These are phyloP conservation scores for Exophiala lecanii-corni DNA, from an alignment of 2,329 filamentous ascomycete genomes.

Conservation along the genomic window DNA sequence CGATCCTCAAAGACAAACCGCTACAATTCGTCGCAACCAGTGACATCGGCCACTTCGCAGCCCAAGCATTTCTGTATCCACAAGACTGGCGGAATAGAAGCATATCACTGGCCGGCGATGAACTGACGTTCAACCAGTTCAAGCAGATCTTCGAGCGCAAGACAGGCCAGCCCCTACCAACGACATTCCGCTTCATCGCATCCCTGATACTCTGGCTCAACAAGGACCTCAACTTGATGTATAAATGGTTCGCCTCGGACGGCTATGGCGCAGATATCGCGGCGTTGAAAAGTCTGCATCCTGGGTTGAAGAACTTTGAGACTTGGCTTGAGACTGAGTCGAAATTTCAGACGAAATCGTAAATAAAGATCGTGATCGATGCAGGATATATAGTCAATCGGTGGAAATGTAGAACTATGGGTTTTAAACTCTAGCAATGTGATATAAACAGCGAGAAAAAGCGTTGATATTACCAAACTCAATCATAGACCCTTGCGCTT, in stretches of 20 bases:
- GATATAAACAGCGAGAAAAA: too few relatives aligned
- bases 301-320: conserved; percentile 43
- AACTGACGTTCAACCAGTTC: conserved; percentile 37
- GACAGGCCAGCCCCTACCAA: conserved; percentile 27
- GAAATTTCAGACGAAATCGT: conserved; percentile 15
- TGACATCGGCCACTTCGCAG: conserved; percentile 46
- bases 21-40: conserved; percentile 39
- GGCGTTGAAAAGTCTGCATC: conserved; percentile 39
- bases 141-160: conserved; percentile 30
- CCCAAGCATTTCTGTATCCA: conserved; percentile 39
- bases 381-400: too few relatives aligned
- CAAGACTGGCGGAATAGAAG: conserved; percentile 35
- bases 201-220: conserved; percentile 38
- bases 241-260: conserved; percentile 45
- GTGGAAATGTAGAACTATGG: too few relatives aligned
- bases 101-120: conserved; percentile 44
- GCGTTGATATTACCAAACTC: too few relatives aligned
- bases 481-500: too few relatives aligned
- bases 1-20: background rate
- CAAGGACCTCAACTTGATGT: conserved; percentile 44
- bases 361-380: too few relatives aligned
- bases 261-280: conserved; percentile 46
- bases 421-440: too few relatives aligned
- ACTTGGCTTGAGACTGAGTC: conserved; percentile 47
- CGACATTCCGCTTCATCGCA: conserved; percentile 39